Conservation (phyloP, 176 grass and related monocot species). For the Thinopyrum elongatum region DNA sequence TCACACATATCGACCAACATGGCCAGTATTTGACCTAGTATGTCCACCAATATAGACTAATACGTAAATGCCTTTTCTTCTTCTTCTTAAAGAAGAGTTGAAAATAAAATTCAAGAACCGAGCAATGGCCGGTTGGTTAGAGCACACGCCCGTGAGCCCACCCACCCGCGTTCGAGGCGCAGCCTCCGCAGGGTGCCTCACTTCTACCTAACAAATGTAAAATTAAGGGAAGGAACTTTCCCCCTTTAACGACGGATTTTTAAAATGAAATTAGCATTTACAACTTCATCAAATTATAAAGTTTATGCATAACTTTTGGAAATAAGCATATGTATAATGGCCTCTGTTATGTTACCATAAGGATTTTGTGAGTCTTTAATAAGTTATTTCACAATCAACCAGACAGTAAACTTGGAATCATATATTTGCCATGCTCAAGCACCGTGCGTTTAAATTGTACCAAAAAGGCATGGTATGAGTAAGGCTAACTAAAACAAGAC, state of each 20-base stretch:
- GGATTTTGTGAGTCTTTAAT: neutral
- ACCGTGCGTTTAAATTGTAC: neutral
- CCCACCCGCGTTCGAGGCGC: neutral
- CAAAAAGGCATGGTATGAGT: neutral
- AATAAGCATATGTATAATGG: neutral
- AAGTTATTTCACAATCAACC: neutral
- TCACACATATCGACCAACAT: neutral
- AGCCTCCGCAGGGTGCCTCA: neutral
- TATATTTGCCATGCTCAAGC: neutral
- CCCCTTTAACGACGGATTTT: neutral
- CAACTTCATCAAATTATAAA: neutral
- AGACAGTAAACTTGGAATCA: conserved; percentile 2
- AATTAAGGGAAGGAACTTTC: neutral
- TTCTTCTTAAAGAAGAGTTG: neutral
- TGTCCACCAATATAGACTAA: neutral
- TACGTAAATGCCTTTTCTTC: neutral
- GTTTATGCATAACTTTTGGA: neutral
- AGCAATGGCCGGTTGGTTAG: neutral
- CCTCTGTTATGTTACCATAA: neutral
- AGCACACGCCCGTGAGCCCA: neutral
- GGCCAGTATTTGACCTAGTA: neutral
- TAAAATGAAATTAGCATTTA: neutral
- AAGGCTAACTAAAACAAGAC: neutral
- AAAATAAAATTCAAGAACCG: neutral
- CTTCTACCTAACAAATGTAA: too few species aligned